These are phyloP conservation scores for Danielia reshetovae DNA, from an alignment of 805 yeast species.

Conservation along the genomic window DNA sequence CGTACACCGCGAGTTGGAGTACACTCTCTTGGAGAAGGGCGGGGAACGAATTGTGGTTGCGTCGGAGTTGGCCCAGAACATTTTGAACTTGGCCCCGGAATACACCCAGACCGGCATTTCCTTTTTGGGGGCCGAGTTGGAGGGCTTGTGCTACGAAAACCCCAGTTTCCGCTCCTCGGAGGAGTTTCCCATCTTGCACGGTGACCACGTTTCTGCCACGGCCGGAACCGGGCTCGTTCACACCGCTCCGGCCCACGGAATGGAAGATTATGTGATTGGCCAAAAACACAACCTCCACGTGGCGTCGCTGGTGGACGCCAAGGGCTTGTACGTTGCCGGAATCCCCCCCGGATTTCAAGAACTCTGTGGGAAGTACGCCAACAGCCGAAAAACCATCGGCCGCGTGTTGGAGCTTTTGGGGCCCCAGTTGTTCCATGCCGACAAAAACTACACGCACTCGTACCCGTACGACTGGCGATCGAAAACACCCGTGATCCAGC, in stretches of 20 bases:
- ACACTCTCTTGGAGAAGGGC: conserved; percentile 41
- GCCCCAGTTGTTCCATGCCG: conserved; percentile 38
- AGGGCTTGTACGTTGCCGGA: conserved; percentile 62
- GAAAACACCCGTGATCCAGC: conserved; percentile 87
- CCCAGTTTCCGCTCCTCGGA: conserved; percentile 40
- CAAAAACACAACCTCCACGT: conserved; percentile 51
- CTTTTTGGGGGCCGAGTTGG: conserved; percentile 23
- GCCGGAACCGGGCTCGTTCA: conserved; percentile 97
- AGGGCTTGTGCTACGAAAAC: conserved; percentile 46
- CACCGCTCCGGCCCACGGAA: conserved; percentile 97
- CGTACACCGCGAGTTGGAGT: conserved; percentile 53
- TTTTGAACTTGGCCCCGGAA: conserved; percentile 28
- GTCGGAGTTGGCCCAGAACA: conserved; percentile 37
- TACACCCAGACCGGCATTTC: conserved; percentile 3
- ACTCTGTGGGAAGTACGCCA: conserved; percentile 13
- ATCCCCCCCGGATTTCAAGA: conserved; percentile 43
- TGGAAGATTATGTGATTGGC: conserved; percentile 83
- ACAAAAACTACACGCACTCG: conserved; percentile 63
- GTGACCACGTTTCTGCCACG: conserved; percentile 71
- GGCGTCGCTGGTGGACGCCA: conserved; percentile 73
- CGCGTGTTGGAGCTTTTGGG: conserved; percentile 33
- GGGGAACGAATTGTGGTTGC: conserved; percentile 57
- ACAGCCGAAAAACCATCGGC: conserved; percentile 27
- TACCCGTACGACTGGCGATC: conserved; percentile 98
- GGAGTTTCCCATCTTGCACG: conserved; percentile 63